Base-by-base conservation (phyloP, 2,329 filamentous ascomycete species). In the Ophiobolus disseminans region DNA sequence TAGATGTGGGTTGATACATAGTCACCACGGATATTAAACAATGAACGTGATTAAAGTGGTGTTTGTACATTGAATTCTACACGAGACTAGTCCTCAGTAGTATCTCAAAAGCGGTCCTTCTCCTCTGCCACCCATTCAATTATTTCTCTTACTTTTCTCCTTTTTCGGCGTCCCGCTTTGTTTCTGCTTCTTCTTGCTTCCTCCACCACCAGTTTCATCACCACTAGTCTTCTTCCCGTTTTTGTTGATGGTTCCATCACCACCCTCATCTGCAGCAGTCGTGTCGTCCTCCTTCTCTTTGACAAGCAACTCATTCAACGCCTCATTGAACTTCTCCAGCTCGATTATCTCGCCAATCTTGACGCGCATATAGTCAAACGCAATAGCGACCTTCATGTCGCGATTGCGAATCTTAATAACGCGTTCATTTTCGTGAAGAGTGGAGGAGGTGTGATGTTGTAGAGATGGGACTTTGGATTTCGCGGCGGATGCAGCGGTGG, bases 281-380 rank as follows among this genome's bases (percentile, higher is more conserved):
- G 20, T 34, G 1, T 56, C 65, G 6, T 59, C 53, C 14, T 68
- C 62, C 13, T 65, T 60, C 3, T 67, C 61, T 16, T 58, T 60
- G 3, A 55, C 79, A 58, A 87, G 80, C 50, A 88, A 67, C 68
- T 78, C 77, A 53, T 80, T 73, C 48, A 89, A 61, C 14, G 85
- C 85, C 10, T 82, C 82, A 48, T 84, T 77, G 62, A 84, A 88
- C 57, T 79, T 78, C 58, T 85, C 83, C 37, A 89, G 79, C 71
- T 86, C 80, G 51, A 81, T 81, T 56, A 91, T 89, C 57, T 91
- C 87, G 7, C 85, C 84, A 22, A 91, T 75, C 68, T 80, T 85
- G 31, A 91, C 83, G 4, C 82, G 77, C 89, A 93, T 93, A 58
- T 89, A 85, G 66, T 94, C 90, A 70, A 91, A 91, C 1, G 87